phyloP scores from a whole-genome alignment of 352 stramenopile genomes.

The Phytophthora idaei region DNA sequence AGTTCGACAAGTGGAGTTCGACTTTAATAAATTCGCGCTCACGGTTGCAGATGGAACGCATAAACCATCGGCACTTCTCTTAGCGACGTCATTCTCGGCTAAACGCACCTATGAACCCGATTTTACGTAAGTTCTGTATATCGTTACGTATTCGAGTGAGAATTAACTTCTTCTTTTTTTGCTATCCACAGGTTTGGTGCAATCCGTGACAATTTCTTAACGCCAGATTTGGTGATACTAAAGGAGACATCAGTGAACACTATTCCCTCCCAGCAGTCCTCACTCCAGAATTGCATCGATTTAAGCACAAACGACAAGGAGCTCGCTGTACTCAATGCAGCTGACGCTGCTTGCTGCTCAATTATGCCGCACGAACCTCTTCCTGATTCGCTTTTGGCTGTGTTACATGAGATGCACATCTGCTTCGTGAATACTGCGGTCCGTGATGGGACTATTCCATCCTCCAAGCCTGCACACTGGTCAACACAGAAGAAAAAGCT shows the following conservation, averaged over 20 bases:
- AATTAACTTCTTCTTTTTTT: not conserved
- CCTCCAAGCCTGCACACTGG: constrained; percentile 27
- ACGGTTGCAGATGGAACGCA: constrained; percentile 56
- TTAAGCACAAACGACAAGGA: constrained; percentile 49
- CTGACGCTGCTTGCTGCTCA: constrained; percentile 32
- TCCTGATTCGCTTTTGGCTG: constrained; percentile 39
- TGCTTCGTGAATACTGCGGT: constrained; percentile 21
- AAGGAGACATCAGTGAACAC: constrained; percentile 46
- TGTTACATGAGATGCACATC: constrained; percentile 48
- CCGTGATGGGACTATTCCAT: not conserved
- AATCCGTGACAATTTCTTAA: constrained; percentile 67
- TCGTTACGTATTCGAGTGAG: not conserved
- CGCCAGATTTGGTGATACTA: constrained; percentile 50
- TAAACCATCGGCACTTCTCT: constrained; percentile 50
- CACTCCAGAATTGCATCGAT: constrained; percentile 51
- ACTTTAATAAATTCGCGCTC: constrained; percentile 53
- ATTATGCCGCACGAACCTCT: constrained; percentile 54
- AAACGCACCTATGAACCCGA: constrained; percentile 47
- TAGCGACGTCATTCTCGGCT: constrained; percentile 47
- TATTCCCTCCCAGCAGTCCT: constrained; percentile 13
- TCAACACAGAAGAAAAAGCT: constrained; percentile 44
- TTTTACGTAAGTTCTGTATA: constrained; percentile 40
- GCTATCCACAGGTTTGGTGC: constrained; percentile 41
- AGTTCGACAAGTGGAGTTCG: constrained; percentile 69
- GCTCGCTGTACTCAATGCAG: constrained; percentile 36